These are phyloP conservation scores for Tulasnella sp. DNA, from an alignment of 768 basidiomycete species.

Conservation along the genomic window DNA sequence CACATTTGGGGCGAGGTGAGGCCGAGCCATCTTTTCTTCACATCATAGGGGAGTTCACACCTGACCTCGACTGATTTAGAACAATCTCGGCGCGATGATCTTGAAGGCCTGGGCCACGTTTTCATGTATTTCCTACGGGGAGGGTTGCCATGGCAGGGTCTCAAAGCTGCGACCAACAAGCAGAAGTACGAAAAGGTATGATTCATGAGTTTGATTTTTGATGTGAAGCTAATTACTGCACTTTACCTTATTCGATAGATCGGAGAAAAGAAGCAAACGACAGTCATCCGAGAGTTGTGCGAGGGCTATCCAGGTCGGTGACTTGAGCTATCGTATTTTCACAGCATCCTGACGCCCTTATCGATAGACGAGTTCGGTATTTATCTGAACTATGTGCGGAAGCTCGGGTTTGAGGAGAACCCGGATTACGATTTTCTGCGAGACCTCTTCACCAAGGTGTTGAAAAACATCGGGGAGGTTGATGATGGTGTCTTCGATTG, in stretches of 20 bases:
- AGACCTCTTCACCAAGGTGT: slow-evolving; percentile 84
- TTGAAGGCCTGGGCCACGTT: slow-evolving; percentile 95
- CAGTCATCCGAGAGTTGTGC: slow-evolving; percentile 82
- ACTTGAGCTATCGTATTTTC: not conserved
- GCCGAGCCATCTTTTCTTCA: slow-evolving; percentile 21
- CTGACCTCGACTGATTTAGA: slow-evolving; percentile 35
- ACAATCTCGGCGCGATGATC: slow-evolving; percentile 87
- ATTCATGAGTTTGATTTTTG: too few species aligned
- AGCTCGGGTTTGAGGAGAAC: slow-evolving; percentile 93
- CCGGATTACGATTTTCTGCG: slow-evolving; percentile 98
- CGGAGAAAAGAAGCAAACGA: slow-evolving; percentile 96
- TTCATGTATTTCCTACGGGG: slow-evolving; percentile 99
- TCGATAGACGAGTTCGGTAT: slow-evolving; percentile 87
- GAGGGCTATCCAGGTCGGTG: slow-evolving; percentile 85
- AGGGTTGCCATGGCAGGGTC: slow-evolving; percentile 94
- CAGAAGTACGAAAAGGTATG: slow-evolving; percentile 89
- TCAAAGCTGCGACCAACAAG: slow-evolving; percentile 97
- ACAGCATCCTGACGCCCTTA: too few species aligned
- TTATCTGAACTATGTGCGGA: slow-evolving; percentile 99
- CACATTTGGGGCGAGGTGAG: slow-evolving; percentile 88
- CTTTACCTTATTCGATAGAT: slow-evolving; percentile 35
- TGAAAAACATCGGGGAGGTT: slow-evolving; percentile 73
- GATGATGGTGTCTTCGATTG: slow-evolving; percentile 98
- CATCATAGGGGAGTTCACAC: not conserved
- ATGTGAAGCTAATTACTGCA: too few species aligned